Base-by-base conservation (phyloP, 1,284 basidiomycete genomes). In the Ganoderma meredithae region DNA sequence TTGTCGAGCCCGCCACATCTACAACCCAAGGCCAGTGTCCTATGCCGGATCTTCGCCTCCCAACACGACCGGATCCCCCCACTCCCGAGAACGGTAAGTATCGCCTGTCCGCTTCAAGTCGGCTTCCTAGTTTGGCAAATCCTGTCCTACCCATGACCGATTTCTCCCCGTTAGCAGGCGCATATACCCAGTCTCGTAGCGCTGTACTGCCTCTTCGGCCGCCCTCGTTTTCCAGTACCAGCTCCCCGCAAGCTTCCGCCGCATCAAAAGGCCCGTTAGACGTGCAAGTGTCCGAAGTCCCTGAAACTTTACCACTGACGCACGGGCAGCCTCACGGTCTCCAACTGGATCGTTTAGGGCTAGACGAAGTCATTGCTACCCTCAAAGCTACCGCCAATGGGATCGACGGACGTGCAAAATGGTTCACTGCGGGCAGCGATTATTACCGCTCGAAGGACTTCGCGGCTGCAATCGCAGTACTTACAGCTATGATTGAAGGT, bases 381-480 rank as follows among this genome's bases (percentile, higher is more conserved):
- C 77, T 90, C 10, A 82, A 79, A 66, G 67, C 76, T 3, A 81
- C 84, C 0, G 73, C 73, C 13, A 66, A 70, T 27, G 67, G 74
- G 53, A 70, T 76, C 3, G 81, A 81, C 47, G 85, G 85, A 66
- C 80, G 84, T 56, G 85, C 82, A 36, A 84, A 81, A 68, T 89
- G 87, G 86, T 84, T 89, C 81, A 79, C 84, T 17, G 84, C 86
- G 10, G 87, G 78, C 15, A 85, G 82, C 1, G 81, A 83, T 69
- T 89, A 88, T 76, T 84, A 87, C 40, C 79, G 85, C 27, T 80
- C 73, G 41, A 83, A 83, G n/a, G 83, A 85, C 65, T 72, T 81
- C n/a, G 52, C 63, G 10, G 82, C 83, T 53, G 86, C 87, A 1
- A 79, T 84, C 33, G 73, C 75, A 2, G 83, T 88, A 9, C 71